Evolutionary conservation across 176 grass and related monocot genomes (phyloP).

Genomic region (Dactylis glomerata): DNA sequence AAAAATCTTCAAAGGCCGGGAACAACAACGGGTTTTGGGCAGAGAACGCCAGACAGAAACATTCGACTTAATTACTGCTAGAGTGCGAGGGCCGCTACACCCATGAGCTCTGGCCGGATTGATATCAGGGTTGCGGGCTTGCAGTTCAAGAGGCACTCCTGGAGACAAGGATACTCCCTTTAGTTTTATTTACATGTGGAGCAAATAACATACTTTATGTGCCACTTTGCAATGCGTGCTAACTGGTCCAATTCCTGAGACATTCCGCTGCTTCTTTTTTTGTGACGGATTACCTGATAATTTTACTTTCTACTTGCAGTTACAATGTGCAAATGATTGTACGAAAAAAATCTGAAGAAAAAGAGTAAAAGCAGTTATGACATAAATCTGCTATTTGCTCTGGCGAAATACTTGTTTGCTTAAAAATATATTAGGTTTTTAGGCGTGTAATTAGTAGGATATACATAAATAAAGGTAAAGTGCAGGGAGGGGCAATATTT

Average conservation of each 20-base stretch:
- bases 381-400: neutral
- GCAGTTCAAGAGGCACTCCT: neutral
- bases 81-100: neutral
- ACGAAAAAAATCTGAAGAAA: neutral
- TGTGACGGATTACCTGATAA: neutral
- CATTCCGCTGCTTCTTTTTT: neutral
- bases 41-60: neutral
- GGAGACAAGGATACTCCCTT: neutral
- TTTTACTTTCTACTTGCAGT: neutral
- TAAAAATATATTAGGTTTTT: too few species aligned
- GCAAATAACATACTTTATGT: neutral
- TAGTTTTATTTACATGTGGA: neutral
- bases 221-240: neutral
- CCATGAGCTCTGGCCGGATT: neutral
- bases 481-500: too few species aligned
- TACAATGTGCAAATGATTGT: neutral
- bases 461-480: too few species aligned
- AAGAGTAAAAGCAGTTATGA: neutral
- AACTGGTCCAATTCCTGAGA: neutral
- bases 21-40: slow-evolving; percentile 55
- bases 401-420: neutral
- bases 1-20: slow-evolving; percentile 42
- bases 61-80: slow-evolving; percentile 11
- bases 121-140: neutral
- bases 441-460: too few species aligned